Base-by-base conservation (phyloP, 2,329 filamentous ascomycete genomes). In the Colletotrichum godetiae region DNA sequence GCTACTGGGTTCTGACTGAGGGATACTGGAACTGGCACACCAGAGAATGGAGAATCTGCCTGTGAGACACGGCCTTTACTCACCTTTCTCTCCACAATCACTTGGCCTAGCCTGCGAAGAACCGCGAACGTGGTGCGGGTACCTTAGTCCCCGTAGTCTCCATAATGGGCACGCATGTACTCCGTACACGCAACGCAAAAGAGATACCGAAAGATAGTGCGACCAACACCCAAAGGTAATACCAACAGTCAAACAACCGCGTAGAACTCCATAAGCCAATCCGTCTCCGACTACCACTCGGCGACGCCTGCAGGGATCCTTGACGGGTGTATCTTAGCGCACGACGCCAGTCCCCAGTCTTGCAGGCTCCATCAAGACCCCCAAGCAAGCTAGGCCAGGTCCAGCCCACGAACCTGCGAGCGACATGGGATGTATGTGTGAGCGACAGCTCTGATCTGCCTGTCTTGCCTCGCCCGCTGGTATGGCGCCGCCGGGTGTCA, bases 361-460 rank as follows among this genome's bases (percentile, higher is more conserved):
- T 56, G 58, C 63, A 49, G 37, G 33, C 27, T 37, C 67, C 66
- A 58, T 64, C 57, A 11, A 55, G 24, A 53, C 52, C 66, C 59
- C 67, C 59, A 70, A 60, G 70, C 33, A 37, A 55, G 60, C 70
- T 33, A 65, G 46, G 46, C 67, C 67, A 53, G 71, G 67, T 73
- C 67, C 65, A 72, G 70, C 60, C 61, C 60, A 52, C 60, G 67
- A 71, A 66, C 56, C 42, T 49, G 27, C 49, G 29, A 73, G 67
- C 49, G 55, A 69, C 46, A 46, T 27, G 53, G 66, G 22, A 27
- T 19, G 15, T 19, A 42, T 42, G 42, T 64, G 67, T 57, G 42
- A 68, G 35, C 46, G 56, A 61, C 27, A 49, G 52, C 19, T 57
- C 27, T 65, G 60, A 29, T 24, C 22, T 55, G 42, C 60, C 42